Conservation (phyloP, 2,329 filamentous ascomycete species). For the Mollisia scopiformis region DNA sequence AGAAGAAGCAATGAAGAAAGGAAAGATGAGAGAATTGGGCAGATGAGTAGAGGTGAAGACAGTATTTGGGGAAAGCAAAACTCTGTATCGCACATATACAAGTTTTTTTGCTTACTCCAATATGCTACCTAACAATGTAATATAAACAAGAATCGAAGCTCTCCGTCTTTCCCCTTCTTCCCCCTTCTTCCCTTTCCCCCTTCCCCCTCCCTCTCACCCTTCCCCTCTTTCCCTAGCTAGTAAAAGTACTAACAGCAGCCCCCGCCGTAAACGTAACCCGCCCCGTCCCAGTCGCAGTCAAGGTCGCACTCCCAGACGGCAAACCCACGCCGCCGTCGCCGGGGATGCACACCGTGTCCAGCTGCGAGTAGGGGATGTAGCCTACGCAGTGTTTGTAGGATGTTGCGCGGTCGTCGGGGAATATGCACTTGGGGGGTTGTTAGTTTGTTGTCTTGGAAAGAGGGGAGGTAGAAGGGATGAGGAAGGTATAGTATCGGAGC, state of each 20-base stretch:
- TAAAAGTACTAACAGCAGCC: background rate
- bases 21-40: too few species aligned
- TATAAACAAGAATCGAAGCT: too few species aligned
- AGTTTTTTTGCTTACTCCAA: too few species aligned
- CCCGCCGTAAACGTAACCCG: conserved; percentile 2
- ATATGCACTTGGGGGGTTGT: conserved; percentile 6
- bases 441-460: background rate
- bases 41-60: too few species aligned
- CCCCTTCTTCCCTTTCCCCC: background rate
- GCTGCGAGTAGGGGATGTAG: conserved; percentile 7
- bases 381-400: conserved; percentile 19
- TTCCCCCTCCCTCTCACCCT: background rate
- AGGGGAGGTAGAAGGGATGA: background rate
- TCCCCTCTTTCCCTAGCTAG: background rate
- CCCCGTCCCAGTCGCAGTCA: background rate
- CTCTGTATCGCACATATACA: too few species aligned
- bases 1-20: too few species aligned
- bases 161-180: too few species aligned
- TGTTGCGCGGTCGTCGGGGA: conserved; percentile 7
- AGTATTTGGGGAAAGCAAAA: too few species aligned
- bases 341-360: conserved; percentile 28
- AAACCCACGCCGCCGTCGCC: conserved; percentile 20
- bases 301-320: background rate
- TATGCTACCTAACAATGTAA: too few species aligned
- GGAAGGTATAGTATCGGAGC: background rate